These are phyloP conservation scores for cucumber (Cucumis sativus) DNA, from an alignment of 306 rosid genomes.

Conservation along the genomic window DNA sequence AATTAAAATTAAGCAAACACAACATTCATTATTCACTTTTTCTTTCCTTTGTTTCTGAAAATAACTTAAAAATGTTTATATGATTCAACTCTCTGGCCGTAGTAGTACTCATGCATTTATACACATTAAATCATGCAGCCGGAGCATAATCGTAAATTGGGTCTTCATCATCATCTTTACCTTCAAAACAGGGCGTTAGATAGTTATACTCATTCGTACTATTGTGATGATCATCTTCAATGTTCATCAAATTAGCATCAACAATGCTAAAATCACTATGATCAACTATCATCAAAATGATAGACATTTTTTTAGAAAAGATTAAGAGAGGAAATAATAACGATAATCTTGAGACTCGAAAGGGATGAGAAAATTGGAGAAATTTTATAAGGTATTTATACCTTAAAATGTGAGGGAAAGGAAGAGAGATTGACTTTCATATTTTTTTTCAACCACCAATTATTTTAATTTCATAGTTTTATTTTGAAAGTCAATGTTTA, in stretches of 20 bases:
- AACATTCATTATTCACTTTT: background rate
- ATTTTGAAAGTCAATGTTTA: background rate
- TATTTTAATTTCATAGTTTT: background rate
- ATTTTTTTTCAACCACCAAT: background rate
- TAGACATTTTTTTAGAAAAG: background rate
- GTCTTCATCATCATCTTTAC: background rate
- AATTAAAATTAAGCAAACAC: too few species aligned
- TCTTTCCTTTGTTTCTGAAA: too few species aligned
- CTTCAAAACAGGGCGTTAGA: background rate
- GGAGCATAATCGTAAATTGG: background rate
- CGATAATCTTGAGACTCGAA: background rate
- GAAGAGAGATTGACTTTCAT: background rate
- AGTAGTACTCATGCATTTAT: background rate
- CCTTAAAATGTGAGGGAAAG: background rate
- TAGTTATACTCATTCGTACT: background rate
- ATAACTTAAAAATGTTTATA: background rate
- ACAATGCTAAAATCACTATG: background rate
- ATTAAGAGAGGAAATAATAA: background rate
- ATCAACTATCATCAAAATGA: background rate
- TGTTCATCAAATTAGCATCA: background rate
- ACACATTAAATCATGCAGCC: background rate
- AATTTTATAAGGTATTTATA: background rate
- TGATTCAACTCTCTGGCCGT: background rate
- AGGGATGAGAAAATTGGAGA: background rate
- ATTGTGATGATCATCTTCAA: background rate